Percentiles rank a stretch among this genome's conserved stretches.
These are phyloP conservation scores for Ophiostoma sp. DNA, from an alignment of 2,329 filamentous ascomycete genomes.

Conservation along the genomic window DNA sequence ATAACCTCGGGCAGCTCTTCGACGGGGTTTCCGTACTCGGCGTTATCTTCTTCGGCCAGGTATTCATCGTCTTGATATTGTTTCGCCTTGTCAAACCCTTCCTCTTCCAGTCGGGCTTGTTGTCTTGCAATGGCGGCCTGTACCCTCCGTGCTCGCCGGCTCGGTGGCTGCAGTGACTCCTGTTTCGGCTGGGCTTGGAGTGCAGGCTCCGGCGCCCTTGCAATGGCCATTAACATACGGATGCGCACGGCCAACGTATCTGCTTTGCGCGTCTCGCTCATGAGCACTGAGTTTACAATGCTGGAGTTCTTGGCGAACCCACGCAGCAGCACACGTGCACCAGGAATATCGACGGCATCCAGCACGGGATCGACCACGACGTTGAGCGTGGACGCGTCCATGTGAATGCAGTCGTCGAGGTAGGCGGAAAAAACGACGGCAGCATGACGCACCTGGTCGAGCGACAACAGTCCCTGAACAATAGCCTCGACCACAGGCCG, in stretches of 20 bases:
- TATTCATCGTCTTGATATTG: neutral
- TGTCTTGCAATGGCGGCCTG: neutral
- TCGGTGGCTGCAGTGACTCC: neutral
- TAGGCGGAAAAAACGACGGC: slow-evolving; percentile 45
- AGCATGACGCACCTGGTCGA: slow-evolving; percentile 48
- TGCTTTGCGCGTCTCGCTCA: slow-evolving; percentile 19
- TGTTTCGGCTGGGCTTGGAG: neutral
- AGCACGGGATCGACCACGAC: slow-evolving; percentile 47
- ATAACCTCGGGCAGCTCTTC: neutral
- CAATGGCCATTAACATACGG: slow-evolving; percentile 27
- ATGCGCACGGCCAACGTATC: slow-evolving; percentile 26
- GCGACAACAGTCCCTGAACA: slow-evolving; percentile 50
- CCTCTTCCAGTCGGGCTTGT: neutral
- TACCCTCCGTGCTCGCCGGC: neutral
- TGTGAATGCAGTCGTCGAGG: slow-evolving; percentile 41
- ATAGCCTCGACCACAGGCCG: slow-evolving; percentile 47
- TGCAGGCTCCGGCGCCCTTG: slow-evolving; percentile 13
- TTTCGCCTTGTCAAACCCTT: neutral
- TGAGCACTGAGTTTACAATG: slow-evolving; percentile 29
- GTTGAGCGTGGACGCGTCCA: slow-evolving; percentile 44
- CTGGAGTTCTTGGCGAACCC: slow-evolving; percentile 36
- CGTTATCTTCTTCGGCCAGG: neutral
- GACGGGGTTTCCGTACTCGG: neutral
- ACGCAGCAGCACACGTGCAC: slow-evolving; percentile 40
- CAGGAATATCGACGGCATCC: slow-evolving; percentile 40